A percentile compares a stretch with the other conserved stretches of the same genome.
phyloP scores from a whole-genome alignment of 352 stramenopile species.

The Globisporangium irregulare region DNA sequence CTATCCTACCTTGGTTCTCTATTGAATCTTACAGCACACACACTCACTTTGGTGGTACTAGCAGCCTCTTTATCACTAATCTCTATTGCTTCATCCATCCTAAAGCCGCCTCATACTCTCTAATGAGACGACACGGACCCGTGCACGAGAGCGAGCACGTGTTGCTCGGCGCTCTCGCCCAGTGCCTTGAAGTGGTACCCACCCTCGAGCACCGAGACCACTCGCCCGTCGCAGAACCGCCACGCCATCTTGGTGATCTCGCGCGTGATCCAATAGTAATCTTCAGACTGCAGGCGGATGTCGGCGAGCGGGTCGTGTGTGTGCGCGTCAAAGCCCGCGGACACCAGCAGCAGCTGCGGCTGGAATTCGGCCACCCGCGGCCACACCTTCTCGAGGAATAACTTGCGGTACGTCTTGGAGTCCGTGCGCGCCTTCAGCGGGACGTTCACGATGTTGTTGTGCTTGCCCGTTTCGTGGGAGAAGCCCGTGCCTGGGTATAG shows the following conservation, averaged over 20 bases:
- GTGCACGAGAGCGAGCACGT: constrained; percentile 44
- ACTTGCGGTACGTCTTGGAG: constrained; percentile 32
- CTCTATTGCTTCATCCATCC: background rate
- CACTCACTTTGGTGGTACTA: too few species aligned
- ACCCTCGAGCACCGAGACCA: constrained; percentile 59
- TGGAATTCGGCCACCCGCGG: constrained; percentile 50
- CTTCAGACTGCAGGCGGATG: constrained; percentile 35
- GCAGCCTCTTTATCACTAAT: background rate
- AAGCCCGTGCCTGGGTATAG: constrained; percentile 46
- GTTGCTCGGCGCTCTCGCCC: constrained; percentile 46
- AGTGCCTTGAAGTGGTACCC: constrained; percentile 52
- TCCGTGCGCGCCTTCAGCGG: constrained; percentile 33
- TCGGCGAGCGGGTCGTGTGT: constrained; percentile 43
- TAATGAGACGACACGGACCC: constrained; percentile 11
- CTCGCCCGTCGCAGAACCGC: constrained; percentile 37
- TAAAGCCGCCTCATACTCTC: background rate
- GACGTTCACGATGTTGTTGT: constrained; percentile 49
- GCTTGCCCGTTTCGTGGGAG: constrained; percentile 30
- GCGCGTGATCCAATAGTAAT: constrained; percentile 62
- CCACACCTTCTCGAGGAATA: constrained; percentile 30
- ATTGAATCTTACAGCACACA: background rate
- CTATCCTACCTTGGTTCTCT: background rate
- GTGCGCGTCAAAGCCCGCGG: constrained; percentile 83
- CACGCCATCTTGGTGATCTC: constrained; percentile 39
- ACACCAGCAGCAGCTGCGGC: constrained; percentile 83